Conservation (phyloP, 257 asterid species). For the Gardenia jasminoides region DNA sequence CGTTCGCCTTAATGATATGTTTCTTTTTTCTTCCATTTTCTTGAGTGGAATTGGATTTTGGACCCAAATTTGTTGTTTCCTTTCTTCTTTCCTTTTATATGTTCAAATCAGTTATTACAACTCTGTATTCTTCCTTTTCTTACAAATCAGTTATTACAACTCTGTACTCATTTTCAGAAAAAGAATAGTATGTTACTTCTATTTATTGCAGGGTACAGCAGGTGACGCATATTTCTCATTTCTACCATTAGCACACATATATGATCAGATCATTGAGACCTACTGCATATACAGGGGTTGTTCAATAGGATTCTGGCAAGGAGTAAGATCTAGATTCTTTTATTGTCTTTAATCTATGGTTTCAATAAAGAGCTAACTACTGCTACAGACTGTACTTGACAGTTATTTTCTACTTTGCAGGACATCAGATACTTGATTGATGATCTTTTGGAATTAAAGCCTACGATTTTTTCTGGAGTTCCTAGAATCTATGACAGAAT, state of each 20-base stretch:
- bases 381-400: background rate
- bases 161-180: background rate
- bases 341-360: background rate
- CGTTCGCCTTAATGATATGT: background rate
- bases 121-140: background rate
- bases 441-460: slow-evolving; percentile 79
- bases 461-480: slow-evolving; percentile 88
- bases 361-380: background rate
- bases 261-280: slow-evolving; percentile 76
- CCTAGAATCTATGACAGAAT: slow-evolving; percentile 87
- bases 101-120: background rate
- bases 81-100: background rate
- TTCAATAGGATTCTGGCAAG: slow-evolving; percentile 97
- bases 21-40: background rate
- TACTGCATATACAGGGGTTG: slow-evolving; percentile 68
- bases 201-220: slow-evolving; percentile 48
- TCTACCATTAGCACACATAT: slow-evolving; percentile 94
- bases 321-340: slow-evolving; percentile 46
- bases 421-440: slow-evolving; percentile 79
- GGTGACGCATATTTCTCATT: slow-evolving; percentile 83
- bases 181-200: background rate
- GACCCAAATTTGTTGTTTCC: background rate
- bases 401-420: slow-evolving; percentile 35
- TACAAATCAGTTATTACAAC: background rate
- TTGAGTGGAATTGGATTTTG: background rate